phyloP scores from a whole-genome alignment of 768 basidiomycete species.

The Leccinum fibrillosum region DNA sequence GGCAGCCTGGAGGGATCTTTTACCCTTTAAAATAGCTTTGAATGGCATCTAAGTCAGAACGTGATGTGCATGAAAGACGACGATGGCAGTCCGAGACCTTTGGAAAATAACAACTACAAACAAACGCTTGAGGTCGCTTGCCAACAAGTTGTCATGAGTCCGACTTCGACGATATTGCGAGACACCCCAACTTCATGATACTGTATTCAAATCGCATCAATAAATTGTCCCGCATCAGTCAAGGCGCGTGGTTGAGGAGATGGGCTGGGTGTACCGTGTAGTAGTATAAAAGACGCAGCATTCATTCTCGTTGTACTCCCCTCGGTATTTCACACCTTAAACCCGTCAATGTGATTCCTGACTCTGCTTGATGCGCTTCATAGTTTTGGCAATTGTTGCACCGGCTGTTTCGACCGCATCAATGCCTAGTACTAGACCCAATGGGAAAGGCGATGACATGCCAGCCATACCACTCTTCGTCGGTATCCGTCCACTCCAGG shows the following conservation, averaged over 20 bases:
- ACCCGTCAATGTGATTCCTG: neutral
- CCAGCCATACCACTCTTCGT: slow-evolving; percentile 8
- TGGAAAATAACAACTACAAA: slow-evolving; percentile 26
- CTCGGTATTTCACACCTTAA: no score
- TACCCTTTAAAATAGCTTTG: slow-evolving; percentile 39
- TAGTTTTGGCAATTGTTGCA: neutral
- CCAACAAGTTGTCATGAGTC: no score
- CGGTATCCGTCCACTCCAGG: neutral
- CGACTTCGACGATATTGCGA: no score
- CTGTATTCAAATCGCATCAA: no score
- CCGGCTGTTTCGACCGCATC: slow-evolving; percentile 5
- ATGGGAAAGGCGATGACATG: neutral
- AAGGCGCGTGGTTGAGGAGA: no score
- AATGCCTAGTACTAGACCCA: neutral
- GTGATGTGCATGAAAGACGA: slow-evolving; percentile 16
- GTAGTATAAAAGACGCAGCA: neutral
- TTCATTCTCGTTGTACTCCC: neutral
- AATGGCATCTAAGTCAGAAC: slow-evolving; percentile 23
- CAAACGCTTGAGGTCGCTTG: neutral
- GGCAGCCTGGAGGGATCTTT: slow-evolving; percentile 55
- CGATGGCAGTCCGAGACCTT: slow-evolving; percentile 14
- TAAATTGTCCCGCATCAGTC: no score
- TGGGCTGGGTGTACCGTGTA: no score
- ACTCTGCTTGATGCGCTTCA: neutral
- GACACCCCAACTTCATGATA: no score